Conservation (phyloP, 2,329 filamentous ascomycete species). For the Beauveria sp. region DNA sequence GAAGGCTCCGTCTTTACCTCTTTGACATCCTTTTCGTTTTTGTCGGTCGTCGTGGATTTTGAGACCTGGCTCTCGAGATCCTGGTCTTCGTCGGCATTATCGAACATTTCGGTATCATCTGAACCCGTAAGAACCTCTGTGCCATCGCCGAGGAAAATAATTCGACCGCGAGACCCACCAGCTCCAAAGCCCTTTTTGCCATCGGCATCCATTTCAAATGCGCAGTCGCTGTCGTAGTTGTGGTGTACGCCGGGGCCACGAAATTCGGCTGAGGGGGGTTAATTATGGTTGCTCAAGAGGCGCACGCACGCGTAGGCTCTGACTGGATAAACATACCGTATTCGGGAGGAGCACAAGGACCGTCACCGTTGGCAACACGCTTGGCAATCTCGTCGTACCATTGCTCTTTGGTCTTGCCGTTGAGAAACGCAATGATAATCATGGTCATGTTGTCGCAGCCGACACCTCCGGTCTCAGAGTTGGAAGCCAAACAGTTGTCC, state of each 20-base stretch:
- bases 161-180: conserved; percentile 70
- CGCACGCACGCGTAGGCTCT: conserved; percentile 34
- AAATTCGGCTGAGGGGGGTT: conserved; percentile 60
- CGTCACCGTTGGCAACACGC: conserved; percentile 92
- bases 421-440: conserved; percentile 79
- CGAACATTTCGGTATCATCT: conserved; percentile 89
- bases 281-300: conserved; percentile 14
- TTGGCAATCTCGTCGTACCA: conserved; percentile 96
- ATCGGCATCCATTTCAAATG: conserved; percentile 69
- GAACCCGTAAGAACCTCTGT: conserved; percentile 86
- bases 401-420: conserved; percentile 89
- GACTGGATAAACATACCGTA: conserved; percentile 67
- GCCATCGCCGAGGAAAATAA: conserved; percentile 92
- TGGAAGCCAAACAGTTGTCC: conserved; percentile 97
- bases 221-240: conserved; percentile 70
- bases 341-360: conserved; percentile 96
- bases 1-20: conserved; percentile 15
- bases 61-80: conserved; percentile 78
- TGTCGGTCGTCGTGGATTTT: conserved; percentile 38
- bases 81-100: conserved; percentile 76
- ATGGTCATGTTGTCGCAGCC: conserved; percentile 99
- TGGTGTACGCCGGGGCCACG: conserved; percentile 75
- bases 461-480: conserved; percentile 94
- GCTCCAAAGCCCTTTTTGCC: conserved; percentile 56
- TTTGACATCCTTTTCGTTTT: conserved; percentile 14